Evolutionary conservation across 192 early-diverging fungal genomes (phyloP).

Genomic region (Linderina pennispora): DNA sequence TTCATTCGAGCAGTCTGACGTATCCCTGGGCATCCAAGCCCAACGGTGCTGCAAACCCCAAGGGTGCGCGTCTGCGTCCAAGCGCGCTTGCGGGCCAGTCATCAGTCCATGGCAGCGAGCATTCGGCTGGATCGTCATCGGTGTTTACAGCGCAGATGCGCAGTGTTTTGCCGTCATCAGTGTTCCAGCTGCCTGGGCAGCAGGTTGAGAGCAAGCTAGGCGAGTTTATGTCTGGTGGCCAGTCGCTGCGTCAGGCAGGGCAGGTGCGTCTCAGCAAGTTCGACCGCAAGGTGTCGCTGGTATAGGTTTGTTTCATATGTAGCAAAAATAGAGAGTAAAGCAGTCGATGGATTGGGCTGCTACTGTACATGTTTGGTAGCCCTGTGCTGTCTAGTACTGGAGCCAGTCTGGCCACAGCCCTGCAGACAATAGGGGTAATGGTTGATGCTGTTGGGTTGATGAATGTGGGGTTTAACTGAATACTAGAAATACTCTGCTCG

Average conservation of each 20-base stretch:
- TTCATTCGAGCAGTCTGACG: constrained; percentile 2
- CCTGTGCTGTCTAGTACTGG: too few relatives aligned
- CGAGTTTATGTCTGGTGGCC: constrained; percentile 34
- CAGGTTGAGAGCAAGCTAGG: background rate
- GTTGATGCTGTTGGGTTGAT: too few relatives aligned
- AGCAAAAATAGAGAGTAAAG: too few relatives aligned
- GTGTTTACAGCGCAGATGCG: constrained; percentile 5
- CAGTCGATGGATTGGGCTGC: too few relatives aligned
- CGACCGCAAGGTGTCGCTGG: constrained; percentile 26
- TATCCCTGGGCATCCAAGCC: constrained; percentile 28
- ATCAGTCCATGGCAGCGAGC: background rate
- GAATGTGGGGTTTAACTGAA: too few relatives aligned
- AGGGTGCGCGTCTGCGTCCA: constrained; percentile 21
- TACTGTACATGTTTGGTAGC: too few relatives aligned
- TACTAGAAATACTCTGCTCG: too few relatives aligned
- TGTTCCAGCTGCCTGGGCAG: constrained; percentile 24
- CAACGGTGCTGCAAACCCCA: constrained; percentile 4
- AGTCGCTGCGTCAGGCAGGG: constrained; percentile 21
- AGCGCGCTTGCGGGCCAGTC: background rate
- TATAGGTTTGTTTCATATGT: constrained; percentile 1
- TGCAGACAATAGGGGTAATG: too few relatives aligned
- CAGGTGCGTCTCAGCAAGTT: constrained; percentile 25
- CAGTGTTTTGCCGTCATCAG: constrained; percentile 25
- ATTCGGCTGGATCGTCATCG: constrained; percentile 13
- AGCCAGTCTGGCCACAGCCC: too few relatives aligned